Conservation (phyloP, 1,284 basidiomycete species). For the Leccinum laetum region DNA sequence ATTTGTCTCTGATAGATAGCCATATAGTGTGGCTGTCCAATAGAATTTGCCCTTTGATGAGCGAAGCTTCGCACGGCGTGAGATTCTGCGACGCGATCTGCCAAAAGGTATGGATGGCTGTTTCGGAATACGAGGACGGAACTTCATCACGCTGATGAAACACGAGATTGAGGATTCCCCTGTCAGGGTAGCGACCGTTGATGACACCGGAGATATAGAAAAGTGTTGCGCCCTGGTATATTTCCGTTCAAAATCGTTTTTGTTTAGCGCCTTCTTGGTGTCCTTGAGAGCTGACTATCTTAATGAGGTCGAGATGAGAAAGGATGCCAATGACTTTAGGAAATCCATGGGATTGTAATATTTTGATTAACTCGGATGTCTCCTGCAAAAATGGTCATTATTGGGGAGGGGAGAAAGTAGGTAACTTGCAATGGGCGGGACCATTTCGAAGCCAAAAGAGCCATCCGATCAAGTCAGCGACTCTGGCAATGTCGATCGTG, state of each 20-base stretch:
- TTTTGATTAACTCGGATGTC: too few relatives aligned
- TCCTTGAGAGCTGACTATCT: constrained; percentile 85
- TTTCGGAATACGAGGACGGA: constrained; percentile 98
- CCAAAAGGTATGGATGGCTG: constrained; percentile 93
- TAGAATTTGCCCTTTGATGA: constrained; percentile 71
- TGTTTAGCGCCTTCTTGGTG: constrained; percentile 82
- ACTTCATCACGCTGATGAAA: constrained; percentile 99
- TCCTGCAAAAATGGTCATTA: neutral
- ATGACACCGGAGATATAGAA: constrained; percentile 98
- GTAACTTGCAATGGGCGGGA: too few relatives aligned
- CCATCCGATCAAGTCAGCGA: too few relatives aligned
- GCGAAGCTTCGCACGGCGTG: constrained; percentile 77
- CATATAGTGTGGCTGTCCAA: constrained; percentile 56
- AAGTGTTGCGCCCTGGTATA: constrained; percentile 97
- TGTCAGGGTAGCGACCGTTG: constrained; percentile 98
- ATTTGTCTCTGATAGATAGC: constrained; percentile 81
- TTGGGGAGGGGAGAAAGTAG: neutral
- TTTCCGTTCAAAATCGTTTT: constrained; percentile 99
- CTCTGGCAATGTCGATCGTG: too few relatives aligned
- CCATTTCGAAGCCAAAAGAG: too few relatives aligned
- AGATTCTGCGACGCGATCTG: constrained; percentile 97
- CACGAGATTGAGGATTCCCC: constrained; percentile 96
- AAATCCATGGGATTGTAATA: too few relatives aligned
- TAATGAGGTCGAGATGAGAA: constrained; percentile 60
- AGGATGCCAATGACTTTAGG: too few relatives aligned